Conservation (phyloP, 129 eudicot genomes). For the Escallonia rubra region DNA sequence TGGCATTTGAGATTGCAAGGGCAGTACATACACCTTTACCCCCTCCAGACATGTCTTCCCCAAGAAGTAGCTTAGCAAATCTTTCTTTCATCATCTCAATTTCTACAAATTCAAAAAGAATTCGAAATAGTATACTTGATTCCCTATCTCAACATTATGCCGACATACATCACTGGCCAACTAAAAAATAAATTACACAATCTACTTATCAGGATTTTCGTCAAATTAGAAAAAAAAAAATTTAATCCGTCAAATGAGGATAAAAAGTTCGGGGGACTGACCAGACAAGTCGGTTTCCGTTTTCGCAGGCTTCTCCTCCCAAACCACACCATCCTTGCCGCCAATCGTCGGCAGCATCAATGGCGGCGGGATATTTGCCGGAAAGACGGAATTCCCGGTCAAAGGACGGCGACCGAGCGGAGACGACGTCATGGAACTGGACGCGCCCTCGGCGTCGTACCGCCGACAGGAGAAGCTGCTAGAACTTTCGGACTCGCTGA, state of each 20-base stretch:
- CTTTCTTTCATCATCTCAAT: conserved; percentile 94
- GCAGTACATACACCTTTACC: conserved; percentile 97
- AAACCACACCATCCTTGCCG: conserved; percentile 57
- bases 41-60: conserved; percentile 99
- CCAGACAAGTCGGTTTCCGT: conserved; percentile 46
- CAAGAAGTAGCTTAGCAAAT: conserved; percentile 91
- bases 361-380: conserved; percentile 32
- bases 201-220: too few species aligned
- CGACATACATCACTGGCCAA: neutral
- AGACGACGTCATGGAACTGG: conserved; percentile 54
- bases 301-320: conserved; percentile 42
- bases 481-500: conserved; percentile 86
- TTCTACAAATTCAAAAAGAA: conserved; percentile 25
- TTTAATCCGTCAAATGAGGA: neutral
- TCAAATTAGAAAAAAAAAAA: too few species aligned
- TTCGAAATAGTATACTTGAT: too few species aligned
- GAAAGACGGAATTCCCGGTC: conserved; percentile 18
- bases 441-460: conserved; percentile 42
- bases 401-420: conserved; percentile 32
- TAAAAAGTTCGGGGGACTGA: conserved; percentile 2
- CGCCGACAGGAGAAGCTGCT: conserved; percentile 41
- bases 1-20: conserved; percentile 88
- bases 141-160: neutral
- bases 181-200: too few species aligned
- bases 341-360: conserved; percentile 49